Evolutionary conservation across 2,329 filamentous ascomycete species (phyloP), one percentile per base, ranked within the genome.

Genomic region (Bisporella sp.): DNA sequence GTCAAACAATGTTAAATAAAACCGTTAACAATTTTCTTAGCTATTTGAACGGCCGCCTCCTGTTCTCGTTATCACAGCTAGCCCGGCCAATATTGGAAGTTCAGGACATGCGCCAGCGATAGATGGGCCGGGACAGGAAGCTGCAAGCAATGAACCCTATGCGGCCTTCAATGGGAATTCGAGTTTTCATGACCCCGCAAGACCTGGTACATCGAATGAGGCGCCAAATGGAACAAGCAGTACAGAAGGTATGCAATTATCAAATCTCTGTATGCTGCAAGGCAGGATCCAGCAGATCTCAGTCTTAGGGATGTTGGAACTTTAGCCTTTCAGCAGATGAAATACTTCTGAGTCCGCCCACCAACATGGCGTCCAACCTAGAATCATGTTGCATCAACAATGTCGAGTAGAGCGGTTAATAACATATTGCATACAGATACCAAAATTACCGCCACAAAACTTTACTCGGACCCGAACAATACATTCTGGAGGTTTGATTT

Each of bases 401-500:
- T 12, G n/a, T 42, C 31, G 62, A 61, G 28, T 21, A 21, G 21
- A 21, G 21, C 21, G 21, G 21, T 37, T n/a, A 37, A 2, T 37
- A 37, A 37, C 2, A 37, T 37, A 8, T 37, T 21, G 21, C 21
- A 21, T n/a, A 37, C 4, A 37, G 53, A 58, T 46, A 64, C 57
- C 49, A 60, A 59, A 72, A 52, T 89, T 73, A 62, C 89, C 73
- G 65, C 74, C 74, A 59, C 73, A 68, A 71, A 77, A 76, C 64
- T 92, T 70, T 71, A 85, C 82, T 78, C 85, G 65, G 76, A 85
- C 61, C 67, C 70, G 45, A 70, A 77, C 69, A 71, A 84, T 76
- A 97, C 92, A 0, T 99, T 99, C 68, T 99, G 93, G 93, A 79
- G 85, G 51, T 99, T 97, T 69, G 85, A 86, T 59, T 67, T 99